These are phyloP conservation scores for Combretum micranthum DNA, from an alignment of 345 rosid species.

Conservation along the genomic window DNA sequence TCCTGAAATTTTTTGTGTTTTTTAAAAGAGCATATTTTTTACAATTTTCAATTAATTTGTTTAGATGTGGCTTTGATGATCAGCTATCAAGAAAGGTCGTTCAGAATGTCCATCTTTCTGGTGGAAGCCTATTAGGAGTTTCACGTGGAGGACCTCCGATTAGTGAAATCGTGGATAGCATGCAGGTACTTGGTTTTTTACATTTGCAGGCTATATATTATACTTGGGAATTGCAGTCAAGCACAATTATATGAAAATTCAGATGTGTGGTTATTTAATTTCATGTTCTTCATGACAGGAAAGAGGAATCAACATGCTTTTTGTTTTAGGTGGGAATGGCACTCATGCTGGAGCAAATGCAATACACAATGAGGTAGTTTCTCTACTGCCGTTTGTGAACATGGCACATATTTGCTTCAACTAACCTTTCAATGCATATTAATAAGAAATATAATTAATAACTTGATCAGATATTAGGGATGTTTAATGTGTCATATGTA, in stretches of 20 bases:
- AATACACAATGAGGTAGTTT: constrained; percentile 81
- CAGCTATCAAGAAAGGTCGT: constrained; percentile 93
- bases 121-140: constrained; percentile 98
- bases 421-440: neutral
- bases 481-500: no score
- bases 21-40: neutral
- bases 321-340: constrained; percentile 94
- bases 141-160: constrained; percentile 82
- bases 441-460: no score
- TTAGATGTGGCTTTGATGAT: constrained; percentile 16
- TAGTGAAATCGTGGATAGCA: constrained; percentile 58
- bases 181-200: constrained; percentile 52
- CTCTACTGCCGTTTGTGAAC: neutral
- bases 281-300: constrained; percentile 35
- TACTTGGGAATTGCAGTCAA: neutral
- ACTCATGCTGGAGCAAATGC: constrained; percentile 99
- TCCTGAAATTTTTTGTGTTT: constrained; percentile 1
- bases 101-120: constrained; percentile 94
- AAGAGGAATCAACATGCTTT: constrained; percentile 98
- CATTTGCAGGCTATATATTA: neutral
- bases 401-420: neutral
- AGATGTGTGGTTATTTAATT: constrained; percentile 8
- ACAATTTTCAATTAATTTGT: constrained; percentile 7
- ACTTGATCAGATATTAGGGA: no score
- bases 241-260: neutral